These are phyloP conservation scores for Brassica hybrid DNA, from an alignment of 441 rosid species.

Conservation along the genomic window DNA sequence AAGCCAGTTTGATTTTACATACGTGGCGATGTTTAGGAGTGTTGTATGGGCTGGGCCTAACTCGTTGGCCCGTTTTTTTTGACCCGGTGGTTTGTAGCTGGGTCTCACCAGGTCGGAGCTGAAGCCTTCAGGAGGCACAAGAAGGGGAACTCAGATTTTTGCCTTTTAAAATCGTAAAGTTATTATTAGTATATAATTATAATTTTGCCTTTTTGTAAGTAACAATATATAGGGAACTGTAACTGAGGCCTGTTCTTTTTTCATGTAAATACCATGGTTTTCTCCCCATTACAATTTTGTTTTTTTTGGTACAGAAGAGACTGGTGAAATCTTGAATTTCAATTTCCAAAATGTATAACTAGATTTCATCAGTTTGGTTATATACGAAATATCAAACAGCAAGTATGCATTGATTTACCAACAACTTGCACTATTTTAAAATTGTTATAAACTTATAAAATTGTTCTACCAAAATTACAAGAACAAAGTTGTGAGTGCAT, in stretches of 20 bases:
- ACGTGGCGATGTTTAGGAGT: slow-evolving; percentile 21
- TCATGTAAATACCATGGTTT: slow-evolving; percentile 36
- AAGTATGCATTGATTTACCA: neutral
- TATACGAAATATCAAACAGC: too few species aligned
- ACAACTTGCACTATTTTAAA: neutral
- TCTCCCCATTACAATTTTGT: slow-evolving; percentile 10
- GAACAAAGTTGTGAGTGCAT: neutral
- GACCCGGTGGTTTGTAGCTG: slow-evolving; percentile 18
- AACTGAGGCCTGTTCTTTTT: neutral
- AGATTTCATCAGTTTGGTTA: too few species aligned
- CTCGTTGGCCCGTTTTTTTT: slow-evolving; percentile 12
- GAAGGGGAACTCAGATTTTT: slow-evolving; percentile 26
- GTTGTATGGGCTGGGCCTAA: slow-evolving; percentile 23
- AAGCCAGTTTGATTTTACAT: neutral
- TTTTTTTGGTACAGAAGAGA: slow-evolving; percentile 16
- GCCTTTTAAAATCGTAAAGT: slow-evolving; percentile 1
- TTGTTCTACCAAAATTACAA: slow-evolving; percentile 6
- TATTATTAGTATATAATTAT: neutral
- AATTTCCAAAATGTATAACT: neutral
- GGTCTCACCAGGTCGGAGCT: slow-evolving; percentile 1
- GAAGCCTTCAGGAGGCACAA: slow-evolving; percentile 19
- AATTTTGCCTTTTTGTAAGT: slow-evolving; percentile 24
- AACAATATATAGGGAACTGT: slow-evolving; percentile 35
- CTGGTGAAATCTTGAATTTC: slow-evolving; percentile 6
- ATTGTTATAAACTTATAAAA: neutral